These are phyloP conservation scores for barrel medic (Medicago truncatula) DNA, from an alignment of 306 rosid species.

Conservation along the genomic window DNA sequence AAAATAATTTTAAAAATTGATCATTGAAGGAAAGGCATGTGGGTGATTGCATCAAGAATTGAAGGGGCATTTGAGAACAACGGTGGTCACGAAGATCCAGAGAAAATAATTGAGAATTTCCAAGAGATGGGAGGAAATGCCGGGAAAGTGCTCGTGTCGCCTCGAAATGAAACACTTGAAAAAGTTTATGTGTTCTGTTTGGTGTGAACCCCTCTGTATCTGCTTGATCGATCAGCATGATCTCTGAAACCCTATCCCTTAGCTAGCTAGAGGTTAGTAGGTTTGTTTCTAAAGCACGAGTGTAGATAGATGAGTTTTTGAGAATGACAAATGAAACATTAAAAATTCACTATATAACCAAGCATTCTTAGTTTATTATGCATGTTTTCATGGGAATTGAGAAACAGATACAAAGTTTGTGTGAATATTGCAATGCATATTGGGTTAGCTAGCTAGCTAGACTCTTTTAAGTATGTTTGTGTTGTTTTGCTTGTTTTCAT, in stretches of 20 bases:
- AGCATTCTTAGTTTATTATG: constrained; percentile 29
- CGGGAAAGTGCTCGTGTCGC: constrained; percentile 99
- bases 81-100: constrained; percentile 66
- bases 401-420: constrained; percentile 2
- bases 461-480: too few relatives aligned
- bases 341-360: not conserved
- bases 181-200: constrained; percentile 54
- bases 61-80: constrained; percentile 51
- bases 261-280: constrained; percentile 38
- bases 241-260: constrained; percentile 42
- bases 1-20: not conserved
- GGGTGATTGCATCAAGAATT: constrained; percentile 37
- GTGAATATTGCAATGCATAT: too few relatives aligned
- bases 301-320: not conserved
- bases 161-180: constrained; percentile 72
- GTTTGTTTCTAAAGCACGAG: constrained; percentile 42
- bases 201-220: constrained; percentile 28
- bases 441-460: too few relatives aligned
- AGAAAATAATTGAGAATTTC: constrained; percentile 62
- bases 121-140: constrained; percentile 86
- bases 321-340: not conserved
- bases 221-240: not conserved
- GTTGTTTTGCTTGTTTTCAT: too few relatives aligned
- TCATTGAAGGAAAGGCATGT: constrained; percentile 10
- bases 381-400: constrained; percentile 36